Evolutionary conservation across 371 early-diverging fungal species (phyloP), one percentile per base, ranked within the genome.

Genomic region (Entomophthora muscae): DNA sequence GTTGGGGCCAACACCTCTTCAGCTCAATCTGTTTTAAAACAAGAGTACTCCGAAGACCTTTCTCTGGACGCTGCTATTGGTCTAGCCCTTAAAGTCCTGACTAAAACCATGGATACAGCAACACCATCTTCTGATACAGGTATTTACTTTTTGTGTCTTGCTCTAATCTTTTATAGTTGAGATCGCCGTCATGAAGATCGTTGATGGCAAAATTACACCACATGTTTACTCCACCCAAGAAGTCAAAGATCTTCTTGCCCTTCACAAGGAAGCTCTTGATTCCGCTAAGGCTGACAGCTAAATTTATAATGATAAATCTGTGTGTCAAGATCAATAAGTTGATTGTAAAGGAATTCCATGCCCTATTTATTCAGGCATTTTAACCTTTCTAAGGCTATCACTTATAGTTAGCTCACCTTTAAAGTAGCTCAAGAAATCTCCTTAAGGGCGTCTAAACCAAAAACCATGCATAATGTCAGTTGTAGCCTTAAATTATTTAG

Each of bases 51-150:
- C 71, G 92, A 90, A 32, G 83, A 83, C 3, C 77, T 93, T 78
- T 80, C 85, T 10, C 73, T 97, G 65, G 82, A 89, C 58, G 91
- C 92, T 62, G 95, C 95, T 28, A 86, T 85, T 66, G 83, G 79
- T 57, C 75, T 96, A 66, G 90, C 93, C 7, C 78, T 93, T 68
- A 93, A 94, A 72, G 91, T 95, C 0, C 78, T 96, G 64, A 84
- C 87, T 69, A 96, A 98, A 80, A 93, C 93, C 26, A 92, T 95
- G 85, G 98, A 98, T 65, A 84, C 88, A 51, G n/a, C n/a, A n/a
- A 82, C 85, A 63, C 74, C 96, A 60, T 83, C 85, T 31, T 82
- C 84, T 66, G 95, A 97, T 67, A 95, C 95, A 73, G 71, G 90
- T 90, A 83, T 74, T 81, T 72, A 22, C n/a, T n/a, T n/a, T 27